A percentile compares a stretch with the other conserved stretches of the same genome.
Conservation (phyloP, 192 early-diverging fungal species). For the Ambispora gerdemannii region DNA sequence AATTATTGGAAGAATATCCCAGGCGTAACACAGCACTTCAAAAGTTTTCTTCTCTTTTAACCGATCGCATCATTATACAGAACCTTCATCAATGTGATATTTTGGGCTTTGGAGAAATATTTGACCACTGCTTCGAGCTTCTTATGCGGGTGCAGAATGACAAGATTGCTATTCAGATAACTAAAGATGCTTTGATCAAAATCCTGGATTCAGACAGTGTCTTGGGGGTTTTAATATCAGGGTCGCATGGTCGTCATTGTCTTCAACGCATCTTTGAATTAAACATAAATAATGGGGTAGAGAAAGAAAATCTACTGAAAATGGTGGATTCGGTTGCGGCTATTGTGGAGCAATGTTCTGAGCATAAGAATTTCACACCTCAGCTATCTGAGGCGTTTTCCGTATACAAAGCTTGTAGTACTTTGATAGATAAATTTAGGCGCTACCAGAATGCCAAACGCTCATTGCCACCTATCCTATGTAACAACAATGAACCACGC, state of each 20-base stretch:
- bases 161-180: neutral
- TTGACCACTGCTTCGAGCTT: neutral
- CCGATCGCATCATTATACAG: neutral
- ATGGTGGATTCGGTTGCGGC: neutral
- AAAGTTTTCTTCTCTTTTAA: neutral
- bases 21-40: neutral
- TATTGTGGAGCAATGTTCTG: neutral
- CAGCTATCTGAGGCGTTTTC: neutral
- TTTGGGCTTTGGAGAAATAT: neutral
- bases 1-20: neutral
- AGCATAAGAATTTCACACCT: neutral
- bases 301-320: neutral
- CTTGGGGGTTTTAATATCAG: slow-evolving; percentile 7
- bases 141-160: neutral
- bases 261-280: neutral
- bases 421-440: neutral
- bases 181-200: neutral
- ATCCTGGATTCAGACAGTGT: neutral
- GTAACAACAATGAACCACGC: too few species aligned
- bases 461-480: too few species aligned
- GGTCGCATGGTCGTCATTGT: neutral
- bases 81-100: neutral
- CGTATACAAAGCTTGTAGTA: neutral
- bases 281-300: neutral
- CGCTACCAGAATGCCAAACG: too few species aligned